Evolutionary conservation across 2,329 filamentous ascomycete genomes (phyloP), one percentile per base, ranked within the genome.

Genomic region (Cladosporium cucumerinum): DNA sequence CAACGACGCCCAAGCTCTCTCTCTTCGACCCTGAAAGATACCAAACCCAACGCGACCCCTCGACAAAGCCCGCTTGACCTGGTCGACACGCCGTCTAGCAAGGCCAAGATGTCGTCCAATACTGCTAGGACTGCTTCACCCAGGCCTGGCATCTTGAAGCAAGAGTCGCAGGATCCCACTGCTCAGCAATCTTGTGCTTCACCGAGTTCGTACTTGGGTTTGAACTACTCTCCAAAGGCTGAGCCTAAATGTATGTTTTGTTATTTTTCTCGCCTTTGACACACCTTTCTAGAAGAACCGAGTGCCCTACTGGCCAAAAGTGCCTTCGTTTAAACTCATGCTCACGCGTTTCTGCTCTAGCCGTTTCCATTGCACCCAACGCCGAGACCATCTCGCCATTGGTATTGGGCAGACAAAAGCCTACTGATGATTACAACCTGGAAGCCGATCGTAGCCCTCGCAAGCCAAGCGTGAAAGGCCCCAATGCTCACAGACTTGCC

Each of bases 221-320:
- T 99, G n/a, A 95, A 95, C 11, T 95, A 99, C 77, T 93, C 96
- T 74, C 96, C 73, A 94, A 99, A 78, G 99, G 66, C 66, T 72
- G 51, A 54, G 51, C 51, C 51, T 54, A 54, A 54, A 54, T 54
- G 51, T 54, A 54, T 12, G 51, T 54, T 18, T 12, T 18, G 18
- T n/a, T 12, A 14, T 52, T 16, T 10, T 12, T 5, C 49, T 52
- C 26, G 28, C 25, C 21, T 30, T 18, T 10, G 18, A 11, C 11
- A 1, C 26, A 21, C 14, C 2, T 16, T n/a, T 21, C 0, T 2
- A 1, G 11, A 54, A 46, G n/a, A 46, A 8, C n/a, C 8, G n/a
- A 46, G 3, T 21, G n/a, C 3, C 4, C n/a, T 12, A 2, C 39
- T 1, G n/a, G n/a, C 12, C 39, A 23, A n/a, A 12, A 11, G n/a